These are phyloP conservation scores for Auxenochlorella protothecoides DNA, from an alignment of 139 green algal species.

Conservation along the genomic window DNA sequence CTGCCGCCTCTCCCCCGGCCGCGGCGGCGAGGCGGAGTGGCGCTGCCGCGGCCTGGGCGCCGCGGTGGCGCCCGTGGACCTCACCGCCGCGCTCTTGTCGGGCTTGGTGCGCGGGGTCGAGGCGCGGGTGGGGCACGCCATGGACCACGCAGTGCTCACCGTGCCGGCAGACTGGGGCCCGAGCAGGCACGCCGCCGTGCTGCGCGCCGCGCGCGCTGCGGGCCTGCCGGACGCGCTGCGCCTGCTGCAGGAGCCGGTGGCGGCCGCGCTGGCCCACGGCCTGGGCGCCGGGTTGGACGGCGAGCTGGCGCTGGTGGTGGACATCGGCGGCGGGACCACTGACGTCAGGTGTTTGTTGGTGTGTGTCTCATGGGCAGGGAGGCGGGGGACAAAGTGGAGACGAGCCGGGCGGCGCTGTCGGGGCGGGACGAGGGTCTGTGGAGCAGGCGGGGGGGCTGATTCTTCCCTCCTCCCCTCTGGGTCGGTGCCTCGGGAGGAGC, in stretches of 20 bases:
- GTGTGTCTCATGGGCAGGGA: not conserved
- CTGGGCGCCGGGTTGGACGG: slow-evolving; percentile 35
- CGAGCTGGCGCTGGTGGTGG: slow-evolving; percentile 66
- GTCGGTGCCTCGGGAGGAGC: not conserved
- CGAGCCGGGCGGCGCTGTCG: not conserved
- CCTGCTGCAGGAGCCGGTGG: slow-evolving; percentile 44
- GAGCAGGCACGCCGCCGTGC: too few species aligned
- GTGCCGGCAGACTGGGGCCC: too few species aligned
- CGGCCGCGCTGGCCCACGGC: slow-evolving; percentile 67
- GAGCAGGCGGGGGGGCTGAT: not conserved
- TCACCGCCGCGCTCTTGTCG: too few species aligned
- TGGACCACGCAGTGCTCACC: too few species aligned
- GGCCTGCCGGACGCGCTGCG: too few species aligned
- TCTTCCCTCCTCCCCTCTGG: not conserved
- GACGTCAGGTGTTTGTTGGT: slow-evolving; percentile 36
- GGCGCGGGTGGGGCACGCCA: too few species aligned
- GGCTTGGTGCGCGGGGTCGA: too few species aligned
- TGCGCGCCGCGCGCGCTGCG: too few species aligned
- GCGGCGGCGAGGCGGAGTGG: too few species aligned
- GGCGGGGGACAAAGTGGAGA: not conserved
- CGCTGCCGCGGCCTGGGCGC: too few species aligned
- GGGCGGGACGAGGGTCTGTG: not conserved
- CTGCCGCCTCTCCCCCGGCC: too few species aligned
- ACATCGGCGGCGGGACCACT: slow-evolving; percentile 73
- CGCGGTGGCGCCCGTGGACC: too few species aligned